Conservation (phyloP, 805 yeast species). For the Teunomyces stri region DNA sequence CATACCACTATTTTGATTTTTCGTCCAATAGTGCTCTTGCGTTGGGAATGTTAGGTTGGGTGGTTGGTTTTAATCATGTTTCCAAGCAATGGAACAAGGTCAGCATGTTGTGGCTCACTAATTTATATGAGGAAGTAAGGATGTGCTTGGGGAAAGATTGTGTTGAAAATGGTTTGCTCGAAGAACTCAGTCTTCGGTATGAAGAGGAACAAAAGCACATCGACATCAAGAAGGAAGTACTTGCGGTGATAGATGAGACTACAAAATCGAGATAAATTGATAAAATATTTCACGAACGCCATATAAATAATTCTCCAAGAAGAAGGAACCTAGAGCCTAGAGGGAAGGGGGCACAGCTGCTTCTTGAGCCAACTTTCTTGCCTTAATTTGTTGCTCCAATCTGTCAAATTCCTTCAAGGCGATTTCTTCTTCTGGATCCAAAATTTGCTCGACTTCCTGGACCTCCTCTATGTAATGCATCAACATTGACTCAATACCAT, state of each 20-base stretch:
- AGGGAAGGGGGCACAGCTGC: slow-evolving; percentile 25
- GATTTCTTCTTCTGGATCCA: slow-evolving; percentile 71
- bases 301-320: not conserved
- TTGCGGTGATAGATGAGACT: not conserved
- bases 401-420: slow-evolving; percentile 83
- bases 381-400: slow-evolving; percentile 54
- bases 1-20: slow-evolving; percentile 35
- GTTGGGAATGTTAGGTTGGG: slow-evolving; percentile 36
- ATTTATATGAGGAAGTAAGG: slow-evolving; percentile 36
- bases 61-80: slow-evolving; percentile 41
- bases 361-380: slow-evolving; percentile 11
- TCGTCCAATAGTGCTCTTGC: slow-evolving; percentile 32
- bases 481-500: slow-evolving; percentile 97
- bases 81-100: slow-evolving; percentile 35
- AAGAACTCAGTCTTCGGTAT: slow-evolving; percentile 28
- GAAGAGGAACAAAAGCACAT: slow-evolving; percentile 14
- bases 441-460: slow-evolving; percentile 79
- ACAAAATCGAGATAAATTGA: slow-evolving; percentile 1
- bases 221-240: slow-evolving; percentile 5
- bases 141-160: slow-evolving; percentile 32
- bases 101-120: slow-evolving; percentile 25
- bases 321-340: slow-evolving; percentile 3
- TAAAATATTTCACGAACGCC: slow-evolving; percentile 1
- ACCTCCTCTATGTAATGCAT: slow-evolving; percentile 97
- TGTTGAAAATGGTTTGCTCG: slow-evolving; percentile 35